Percentiles rank a stretch among this genome's conserved stretches.
Conservation (phyloP, 257 asterid genomes). For the Solanum virginianum region DNA sequence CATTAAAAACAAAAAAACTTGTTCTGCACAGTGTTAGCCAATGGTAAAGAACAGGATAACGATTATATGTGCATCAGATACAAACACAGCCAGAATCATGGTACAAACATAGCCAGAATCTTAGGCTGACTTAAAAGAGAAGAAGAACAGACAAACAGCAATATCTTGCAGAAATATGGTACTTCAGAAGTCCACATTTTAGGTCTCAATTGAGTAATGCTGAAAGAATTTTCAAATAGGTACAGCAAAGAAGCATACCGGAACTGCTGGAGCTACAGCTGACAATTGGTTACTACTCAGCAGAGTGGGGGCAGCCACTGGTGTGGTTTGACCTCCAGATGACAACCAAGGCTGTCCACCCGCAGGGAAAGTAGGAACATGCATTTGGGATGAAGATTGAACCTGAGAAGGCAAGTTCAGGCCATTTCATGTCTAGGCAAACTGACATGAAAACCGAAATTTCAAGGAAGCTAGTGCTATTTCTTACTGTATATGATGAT, state of each 20-base stretch:
- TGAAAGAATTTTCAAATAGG: neutral
- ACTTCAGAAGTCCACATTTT: neutral
- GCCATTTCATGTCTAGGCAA: slow-evolving; percentile 46
- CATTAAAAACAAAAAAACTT: neutral
- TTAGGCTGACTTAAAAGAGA: neutral
- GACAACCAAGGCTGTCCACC: slow-evolving; percentile 64
- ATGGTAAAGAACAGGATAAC: neutral
- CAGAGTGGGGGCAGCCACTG: slow-evolving; percentile 48
- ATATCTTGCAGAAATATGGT: neutral
- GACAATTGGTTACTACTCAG: slow-evolving; percentile 34
- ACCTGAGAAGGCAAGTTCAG: slow-evolving; percentile 36
- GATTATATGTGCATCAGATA: neutral
- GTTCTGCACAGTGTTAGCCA: neutral
- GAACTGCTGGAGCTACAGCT: slow-evolving; percentile 21
- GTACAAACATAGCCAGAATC: neutral
- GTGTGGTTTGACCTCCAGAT: slow-evolving; percentile 43
- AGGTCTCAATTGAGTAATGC: neutral
- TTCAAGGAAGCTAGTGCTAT: neutral
- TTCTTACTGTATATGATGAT: slow-evolving; percentile 56
- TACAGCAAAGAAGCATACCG: slow-evolving; percentile 13
- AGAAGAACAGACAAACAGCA: neutral
- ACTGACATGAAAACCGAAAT: slow-evolving; percentile 26
- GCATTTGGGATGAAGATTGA: slow-evolving; percentile 56
- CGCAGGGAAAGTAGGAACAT: slow-evolving; percentile 37
- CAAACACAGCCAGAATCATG: neutral